Percentiles rank a stretch among this genome's conserved stretches.
Conservation (phyloP, 345 rosid genomes). For the Lagerstroemia speciosa region DNA sequence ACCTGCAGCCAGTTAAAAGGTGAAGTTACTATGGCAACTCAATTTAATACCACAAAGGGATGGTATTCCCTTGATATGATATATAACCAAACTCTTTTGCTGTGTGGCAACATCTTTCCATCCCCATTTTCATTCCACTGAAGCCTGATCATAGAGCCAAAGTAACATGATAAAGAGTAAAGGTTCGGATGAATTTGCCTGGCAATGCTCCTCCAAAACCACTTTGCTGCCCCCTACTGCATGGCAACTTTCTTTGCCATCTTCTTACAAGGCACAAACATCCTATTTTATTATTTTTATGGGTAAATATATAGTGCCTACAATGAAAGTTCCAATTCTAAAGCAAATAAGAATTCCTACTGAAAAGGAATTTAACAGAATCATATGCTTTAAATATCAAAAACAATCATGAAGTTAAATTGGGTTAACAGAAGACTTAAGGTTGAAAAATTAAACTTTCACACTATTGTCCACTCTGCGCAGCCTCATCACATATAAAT, state of each 20-base stretch:
- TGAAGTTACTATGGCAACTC: neutral
- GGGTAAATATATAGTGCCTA: neutral
- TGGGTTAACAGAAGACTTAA: neutral
- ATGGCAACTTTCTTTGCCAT: neutral
- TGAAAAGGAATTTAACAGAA: too few relatives aligned
- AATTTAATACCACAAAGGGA: neutral
- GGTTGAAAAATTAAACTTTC: neutral
- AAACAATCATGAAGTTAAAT: neutral
- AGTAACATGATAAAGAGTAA: neutral
- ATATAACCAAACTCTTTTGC: neutral
- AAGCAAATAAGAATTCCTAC: too few relatives aligned
- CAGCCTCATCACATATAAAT: neutral
- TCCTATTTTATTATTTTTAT: neutral
- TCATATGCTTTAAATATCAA: too few relatives aligned
- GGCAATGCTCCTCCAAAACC: neutral
- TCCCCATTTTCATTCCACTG: neutral
- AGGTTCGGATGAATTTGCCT: neutral
- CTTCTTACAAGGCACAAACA: neutral
- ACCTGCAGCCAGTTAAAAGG: conserved; percentile 35
- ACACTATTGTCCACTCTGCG: neutral
- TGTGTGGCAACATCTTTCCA: neutral
- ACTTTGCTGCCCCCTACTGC: neutral
- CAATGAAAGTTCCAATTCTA: too few relatives aligned
- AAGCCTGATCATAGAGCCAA: neutral
- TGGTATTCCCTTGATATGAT: neutral